Evolutionary conservation across 305 asterid species (phyloP), one percentile per base, ranked within the genome.

Genomic region (Vinca major): DNA sequence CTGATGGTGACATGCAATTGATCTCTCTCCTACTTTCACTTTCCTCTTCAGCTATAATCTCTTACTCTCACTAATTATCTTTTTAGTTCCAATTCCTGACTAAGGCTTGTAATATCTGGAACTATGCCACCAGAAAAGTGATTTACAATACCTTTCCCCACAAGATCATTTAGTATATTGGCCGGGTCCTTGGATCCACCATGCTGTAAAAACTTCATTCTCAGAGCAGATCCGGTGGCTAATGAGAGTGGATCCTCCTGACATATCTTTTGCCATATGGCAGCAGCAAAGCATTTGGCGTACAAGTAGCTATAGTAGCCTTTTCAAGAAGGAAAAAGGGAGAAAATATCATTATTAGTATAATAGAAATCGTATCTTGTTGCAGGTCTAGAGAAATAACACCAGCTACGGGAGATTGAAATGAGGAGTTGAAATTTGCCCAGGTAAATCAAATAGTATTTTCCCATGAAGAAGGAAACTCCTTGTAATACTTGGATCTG

Each of bases 231-330:
- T 62, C 99, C 99, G 39, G 96, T 86, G n/a, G 71, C 77, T 21
- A 54, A 63, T 7, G 99, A 93, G 72, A 93, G 75, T 5, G 99
- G 96, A 75, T 89, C 95, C 71, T 85, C 89, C 75, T 83, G 74
- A 75, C 91, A 89, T 33, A 80, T 71, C 68, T 80, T 87, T 72
- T 85, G 80, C 99, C 99, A 93, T 71, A 89, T 86, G n/a, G 92
- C 86, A 63, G 96, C 80, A 50, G 97, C 83, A 41, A 91, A 89
- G 85, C 96, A 93, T 86, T 79, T 91, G 16, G 99, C 99, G 41
- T 91, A 93, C 90, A 93, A 73, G 90, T 91, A 93, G 86, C 96
- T 93, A 79, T 93, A 91, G 82, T 93, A 93, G 75, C 94, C 99
- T 93, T 83, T 40, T 61, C 45, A 64, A 74, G 58, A 62, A 56